A percentile compares a stretch with the other conserved stretches of the same genome.
Conservation (phyloP, 345 rosid genomes). For the Microcos paniculata region DNA sequence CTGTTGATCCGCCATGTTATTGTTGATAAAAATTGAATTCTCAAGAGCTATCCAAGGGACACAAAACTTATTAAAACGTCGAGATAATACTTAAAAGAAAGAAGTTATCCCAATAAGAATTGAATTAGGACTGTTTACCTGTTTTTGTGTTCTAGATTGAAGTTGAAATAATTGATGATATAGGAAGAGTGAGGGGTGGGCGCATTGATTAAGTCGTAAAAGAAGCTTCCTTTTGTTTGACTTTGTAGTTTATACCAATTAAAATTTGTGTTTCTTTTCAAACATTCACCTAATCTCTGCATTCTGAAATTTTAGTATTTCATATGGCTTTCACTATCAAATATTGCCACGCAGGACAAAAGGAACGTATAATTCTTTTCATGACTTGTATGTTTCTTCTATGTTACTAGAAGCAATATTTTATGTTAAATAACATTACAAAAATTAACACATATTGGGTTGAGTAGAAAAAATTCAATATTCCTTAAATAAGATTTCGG, state of each 20-base stretch:
- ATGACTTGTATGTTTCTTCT: too few species aligned
- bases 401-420: too few species aligned
- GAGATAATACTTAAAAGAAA: neutral
- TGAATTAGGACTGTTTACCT: neutral
- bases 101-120: neutral
- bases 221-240: constrained; percentile 23
- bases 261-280: neutral
- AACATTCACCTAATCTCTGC: constrained; percentile 2
- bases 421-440: too few species aligned
- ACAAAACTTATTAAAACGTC: neutral
- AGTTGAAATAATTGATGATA: neutral
- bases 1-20: constrained; percentile 52
- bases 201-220: neutral
- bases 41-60: neutral
- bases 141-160: neutral
- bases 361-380: neutral
- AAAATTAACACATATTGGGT: too few species aligned
- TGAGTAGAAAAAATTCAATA: too few species aligned
- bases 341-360: neutral
- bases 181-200: neutral
- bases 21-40: neutral
- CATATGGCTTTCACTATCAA: neutral
- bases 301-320: neutral
- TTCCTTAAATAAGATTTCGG: too few species aligned
- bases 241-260: neutral